Conservation (phyloP, 768 basidiomycete species). For the Suillus plorans region DNA sequence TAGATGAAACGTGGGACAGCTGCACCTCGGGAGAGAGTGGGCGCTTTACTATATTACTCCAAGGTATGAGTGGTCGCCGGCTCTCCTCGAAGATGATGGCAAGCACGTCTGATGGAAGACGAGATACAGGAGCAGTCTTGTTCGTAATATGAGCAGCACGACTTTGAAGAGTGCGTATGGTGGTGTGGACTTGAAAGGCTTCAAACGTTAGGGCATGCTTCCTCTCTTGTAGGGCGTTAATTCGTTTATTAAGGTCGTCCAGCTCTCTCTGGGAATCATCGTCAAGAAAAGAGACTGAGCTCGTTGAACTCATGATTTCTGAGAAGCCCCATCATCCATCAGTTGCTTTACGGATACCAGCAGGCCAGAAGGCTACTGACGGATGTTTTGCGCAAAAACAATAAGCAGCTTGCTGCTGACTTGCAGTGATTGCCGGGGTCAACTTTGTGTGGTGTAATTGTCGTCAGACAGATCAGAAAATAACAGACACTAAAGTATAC, state of each 20-base stretch:
- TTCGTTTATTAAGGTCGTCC: constrained; percentile 19
- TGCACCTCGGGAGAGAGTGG: constrained; percentile 34
- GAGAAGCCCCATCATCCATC: background rate
- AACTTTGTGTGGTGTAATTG: background rate
- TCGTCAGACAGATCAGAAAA: background rate
- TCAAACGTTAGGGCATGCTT: constrained; percentile 23
- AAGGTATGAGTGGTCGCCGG: constrained; percentile 25
- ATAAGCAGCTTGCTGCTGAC: background rate
- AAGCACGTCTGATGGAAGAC: constrained; percentile 31
- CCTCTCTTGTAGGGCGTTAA: constrained; percentile 21
- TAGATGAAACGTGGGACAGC: constrained; percentile 35
- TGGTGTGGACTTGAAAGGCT: constrained; percentile 24
- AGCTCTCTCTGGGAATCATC: constrained; percentile 27
- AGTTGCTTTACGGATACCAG: background rate
- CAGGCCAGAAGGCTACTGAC: background rate
- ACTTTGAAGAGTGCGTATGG: constrained; percentile 30
- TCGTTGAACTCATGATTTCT: constrained; percentile 17
- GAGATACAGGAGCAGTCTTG: constrained; percentile 28
- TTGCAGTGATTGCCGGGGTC: background rate
- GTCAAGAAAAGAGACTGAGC: constrained; percentile 13
- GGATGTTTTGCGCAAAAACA: background rate
- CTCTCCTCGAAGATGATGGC: constrained; percentile 35
- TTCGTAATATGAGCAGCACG: constrained; percentile 33
- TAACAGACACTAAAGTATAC: background rate
- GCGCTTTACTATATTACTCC: constrained; percentile 24